Evolutionary conservation across 2,329 filamentous ascomycete species (phyloP).

Genomic region (Capronia epimyces): DNA sequence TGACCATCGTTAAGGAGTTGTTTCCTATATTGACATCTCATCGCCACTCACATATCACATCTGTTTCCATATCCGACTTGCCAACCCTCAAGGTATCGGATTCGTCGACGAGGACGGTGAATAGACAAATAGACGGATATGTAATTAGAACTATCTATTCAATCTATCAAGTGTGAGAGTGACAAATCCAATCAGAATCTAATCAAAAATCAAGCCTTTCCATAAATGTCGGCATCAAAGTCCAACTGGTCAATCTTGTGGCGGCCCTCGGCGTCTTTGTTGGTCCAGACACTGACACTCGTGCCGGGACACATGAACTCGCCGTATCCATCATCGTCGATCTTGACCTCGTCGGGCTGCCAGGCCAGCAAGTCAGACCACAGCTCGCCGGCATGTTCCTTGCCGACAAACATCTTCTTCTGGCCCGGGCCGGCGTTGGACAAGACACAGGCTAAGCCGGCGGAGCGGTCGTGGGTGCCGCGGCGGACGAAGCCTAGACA

Average conservation of each 20-base stretch:
- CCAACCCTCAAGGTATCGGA: too few relatives aligned
- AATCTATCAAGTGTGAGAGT: too few relatives aligned
- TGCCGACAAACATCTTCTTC: constrained; percentile 55
- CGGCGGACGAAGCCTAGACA: constrained; percentile 56
- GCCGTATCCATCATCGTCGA: constrained; percentile 52
- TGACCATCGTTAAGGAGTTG: too few relatives aligned
- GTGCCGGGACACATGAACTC: constrained; percentile 46
- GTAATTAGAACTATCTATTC: too few relatives aligned
- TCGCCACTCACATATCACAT: too few relatives aligned
- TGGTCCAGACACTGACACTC: constrained; percentile 54
- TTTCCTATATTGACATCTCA: too few relatives aligned
- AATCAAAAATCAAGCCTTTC: background rate
- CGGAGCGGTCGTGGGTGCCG: constrained; percentile 42
- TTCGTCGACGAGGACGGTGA: too few relatives aligned
- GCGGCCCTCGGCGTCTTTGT: constrained; percentile 47
- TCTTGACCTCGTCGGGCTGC: constrained; percentile 49
- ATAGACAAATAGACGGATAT: too few relatives aligned
- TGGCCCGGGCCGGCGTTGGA: constrained; percentile 43
- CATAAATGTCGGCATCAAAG: background rate
- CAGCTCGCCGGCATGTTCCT: constrained; percentile 50
- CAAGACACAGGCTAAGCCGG: constrained; percentile 49
- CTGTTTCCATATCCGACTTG: too few relatives aligned
- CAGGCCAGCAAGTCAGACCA: constrained; percentile 56
- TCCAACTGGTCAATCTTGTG: constrained; percentile 34
- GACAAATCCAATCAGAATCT: too few relatives aligned